phyloP scores from a whole-genome alignment of 495 filamentous ascomycete species.

The Penicillium canariense region DNA sequence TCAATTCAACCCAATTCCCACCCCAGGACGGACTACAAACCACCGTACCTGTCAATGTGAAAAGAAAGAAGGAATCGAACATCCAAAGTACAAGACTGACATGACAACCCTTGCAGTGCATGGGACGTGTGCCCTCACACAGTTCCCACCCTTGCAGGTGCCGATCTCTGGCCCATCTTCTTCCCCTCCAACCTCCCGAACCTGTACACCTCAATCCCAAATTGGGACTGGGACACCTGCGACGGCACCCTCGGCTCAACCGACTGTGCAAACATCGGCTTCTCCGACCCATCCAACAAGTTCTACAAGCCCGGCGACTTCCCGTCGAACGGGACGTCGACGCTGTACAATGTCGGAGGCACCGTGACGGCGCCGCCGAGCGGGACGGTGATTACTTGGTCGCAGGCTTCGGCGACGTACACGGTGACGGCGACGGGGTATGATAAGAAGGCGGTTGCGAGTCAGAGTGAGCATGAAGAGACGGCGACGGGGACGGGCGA shows the following conservation, averaged over 20 bases:
- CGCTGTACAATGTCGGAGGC: constrained; percentile 23
- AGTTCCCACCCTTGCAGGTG: constrained; percentile 24
- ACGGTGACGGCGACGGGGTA: constrained; percentile 28
- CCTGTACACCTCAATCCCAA: constrained; percentile 23
- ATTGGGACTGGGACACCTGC: constrained; percentile 26
- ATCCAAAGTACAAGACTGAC: not conserved
- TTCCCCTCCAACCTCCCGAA: constrained; percentile 25
- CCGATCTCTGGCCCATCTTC: constrained; percentile 28
- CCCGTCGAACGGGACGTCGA: constrained; percentile 22
- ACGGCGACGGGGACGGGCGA: constrained; percentile 20
- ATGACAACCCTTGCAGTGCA: constrained; percentile 1
- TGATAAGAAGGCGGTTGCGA: constrained; percentile 23
- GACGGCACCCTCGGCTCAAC: constrained; percentile 14
- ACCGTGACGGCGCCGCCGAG: constrained; percentile 23
- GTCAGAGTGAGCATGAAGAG: constrained; percentile 20
- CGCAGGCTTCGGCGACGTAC: constrained; percentile 22
- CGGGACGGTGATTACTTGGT: constrained; percentile 29
- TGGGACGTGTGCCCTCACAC: constrained; percentile 30
- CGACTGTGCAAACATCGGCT: constrained; percentile 20
- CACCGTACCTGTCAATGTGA: too few species aligned
- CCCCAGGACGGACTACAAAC: too few species aligned
- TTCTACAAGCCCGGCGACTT: constrained; percentile 27
- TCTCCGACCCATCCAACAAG: constrained; percentile 18
- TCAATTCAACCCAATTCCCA: not conserved
- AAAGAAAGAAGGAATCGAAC: not conserved